Percentiles rank a stretch among this genome's conserved stretches.
phyloP scores from a whole-genome alignment of 2,329 filamentous ascomycete genomes.

The Exserohilum turcica region DNA sequence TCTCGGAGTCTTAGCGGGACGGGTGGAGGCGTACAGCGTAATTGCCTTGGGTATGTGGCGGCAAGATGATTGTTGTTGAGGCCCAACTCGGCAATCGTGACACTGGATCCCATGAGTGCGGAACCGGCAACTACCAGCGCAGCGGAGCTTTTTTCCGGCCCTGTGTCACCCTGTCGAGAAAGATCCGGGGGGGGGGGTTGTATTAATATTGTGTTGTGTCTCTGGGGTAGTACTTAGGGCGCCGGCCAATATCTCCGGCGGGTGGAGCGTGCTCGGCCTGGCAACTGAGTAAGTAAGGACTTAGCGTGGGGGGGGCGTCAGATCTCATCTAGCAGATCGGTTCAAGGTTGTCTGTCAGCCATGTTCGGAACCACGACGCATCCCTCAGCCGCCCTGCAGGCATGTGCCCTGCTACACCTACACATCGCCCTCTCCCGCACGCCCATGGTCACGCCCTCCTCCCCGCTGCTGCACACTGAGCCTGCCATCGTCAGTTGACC shows the following conservation, averaged over 20 bases:
- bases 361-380: neutral
- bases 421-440: neutral
- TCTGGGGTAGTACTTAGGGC: neutral
- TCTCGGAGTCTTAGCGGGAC: neutral
- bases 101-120: neutral
- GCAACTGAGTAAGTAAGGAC: too few relatives aligned
- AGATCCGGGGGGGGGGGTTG: neutral
- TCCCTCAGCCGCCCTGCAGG: neutral
- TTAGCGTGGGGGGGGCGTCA: neutral
- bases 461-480: neutral
- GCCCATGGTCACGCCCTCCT: neutral
- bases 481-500: neutral
- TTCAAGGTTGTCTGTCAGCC: neutral
- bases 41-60: neutral
- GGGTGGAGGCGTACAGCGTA: neutral
- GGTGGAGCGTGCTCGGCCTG: neutral
- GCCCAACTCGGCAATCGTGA: neutral
- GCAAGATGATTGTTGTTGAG: neutral
- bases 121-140: neutral
- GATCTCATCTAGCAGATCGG: constrained; percentile 1
- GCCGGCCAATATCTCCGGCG: neutral
- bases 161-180: neutral
- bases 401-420: neutral
- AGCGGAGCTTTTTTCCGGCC: neutral
- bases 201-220: neutral